These are phyloP conservation scores for Macroventuria anomochaeta DNA, from an alignment of 2,329 filamentous ascomycete species.

Conservation along the genomic window DNA sequence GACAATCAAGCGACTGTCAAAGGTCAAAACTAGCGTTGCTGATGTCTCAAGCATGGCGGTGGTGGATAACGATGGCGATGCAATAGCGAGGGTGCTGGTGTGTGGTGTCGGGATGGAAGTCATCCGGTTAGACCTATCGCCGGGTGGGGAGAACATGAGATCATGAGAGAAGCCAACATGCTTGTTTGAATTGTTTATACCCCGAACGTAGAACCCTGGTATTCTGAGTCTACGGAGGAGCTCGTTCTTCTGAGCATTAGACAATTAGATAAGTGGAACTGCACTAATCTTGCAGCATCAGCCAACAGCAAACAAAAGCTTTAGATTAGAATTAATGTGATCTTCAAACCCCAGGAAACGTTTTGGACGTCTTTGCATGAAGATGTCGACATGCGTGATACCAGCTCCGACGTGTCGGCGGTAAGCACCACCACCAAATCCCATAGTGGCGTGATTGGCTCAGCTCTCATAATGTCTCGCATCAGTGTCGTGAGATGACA, in stretches of 20 bases:
- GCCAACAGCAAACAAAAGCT: too few species aligned
- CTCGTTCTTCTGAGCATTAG: too few species aligned
- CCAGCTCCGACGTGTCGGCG: neutral
- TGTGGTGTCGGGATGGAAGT: conserved; percentile 48
- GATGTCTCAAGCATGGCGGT: conserved; percentile 62
- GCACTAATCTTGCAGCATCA: too few species aligned
- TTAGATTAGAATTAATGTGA: too few species aligned
- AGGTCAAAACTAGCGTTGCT: conserved; percentile 58
- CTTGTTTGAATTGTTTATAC: too few species aligned
- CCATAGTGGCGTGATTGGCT: neutral
- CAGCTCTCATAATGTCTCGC: neutral
- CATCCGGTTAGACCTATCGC: conserved; percentile 21
- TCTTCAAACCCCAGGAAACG: too few species aligned
- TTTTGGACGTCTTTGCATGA: too few species aligned
- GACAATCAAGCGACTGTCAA: conserved; percentile 39
- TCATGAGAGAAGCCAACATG: too few species aligned
- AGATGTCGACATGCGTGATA: too few species aligned
- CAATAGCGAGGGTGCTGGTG: conserved; percentile 30
- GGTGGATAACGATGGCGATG: conserved; percentile 24
- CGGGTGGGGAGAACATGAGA: neutral
- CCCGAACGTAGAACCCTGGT: too few species aligned
- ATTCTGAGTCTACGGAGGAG: too few species aligned
- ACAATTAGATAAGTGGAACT: too few species aligned
- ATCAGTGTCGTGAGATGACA: conserved; percentile 8
- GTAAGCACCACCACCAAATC: neutral